Base-by-base conservation (phyloP, 1,284 basidiomycete genomes). In the Polyporus tsugae region DNA sequence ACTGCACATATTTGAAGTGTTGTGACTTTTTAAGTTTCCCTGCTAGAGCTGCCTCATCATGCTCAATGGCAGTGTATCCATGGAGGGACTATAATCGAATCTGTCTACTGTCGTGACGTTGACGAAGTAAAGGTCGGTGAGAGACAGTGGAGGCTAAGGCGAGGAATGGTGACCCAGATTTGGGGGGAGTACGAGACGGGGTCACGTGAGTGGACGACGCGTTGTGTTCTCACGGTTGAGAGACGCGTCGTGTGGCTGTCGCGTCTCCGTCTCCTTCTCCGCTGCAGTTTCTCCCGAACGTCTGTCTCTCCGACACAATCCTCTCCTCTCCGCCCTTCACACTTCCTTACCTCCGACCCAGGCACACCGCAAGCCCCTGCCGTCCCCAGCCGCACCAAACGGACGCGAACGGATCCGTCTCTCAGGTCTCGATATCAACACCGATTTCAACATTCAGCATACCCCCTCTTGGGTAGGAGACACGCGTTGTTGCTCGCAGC, bases 151-250 rank as follows among this genome's bases (percentile, higher is more conserved):
- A 58, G 55, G 55, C 55, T 22, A 58, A 58, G 42, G 42, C 29
- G 60, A 60, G 25, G 53, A 58, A 35, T 58, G 41, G n/a, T n/a
- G n/a, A n/a, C 65, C 60, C 60, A 39, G 38, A 55, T 49, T 49
- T 49, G 46, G 60, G 29, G 60, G 29, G 17, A 35, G 33, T 25
- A 53, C 35, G 42, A 19, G 46, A 69, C 67, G 62, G 66, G 69
- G 57, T 70, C 72, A 73, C 72, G 55, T 73, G 72, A 29, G 6
- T 1, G 44, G 15, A 10, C 19, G 66, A 71, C 72, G 69, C 72
- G 72, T 71, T 62, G 38, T 39, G 15, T 73, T 73, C 72, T 38
- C 72, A 73, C 72, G 72, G 72, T 73, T 73, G 55, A 57, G 39
- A 11, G 65, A 66, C 71, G 71, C 71, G 71, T 70, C 65, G 60